Evolutionary conservation across 306 rosid genomes (phyloP).

Genomic region (Chamaecrista fasciculata): DNA sequence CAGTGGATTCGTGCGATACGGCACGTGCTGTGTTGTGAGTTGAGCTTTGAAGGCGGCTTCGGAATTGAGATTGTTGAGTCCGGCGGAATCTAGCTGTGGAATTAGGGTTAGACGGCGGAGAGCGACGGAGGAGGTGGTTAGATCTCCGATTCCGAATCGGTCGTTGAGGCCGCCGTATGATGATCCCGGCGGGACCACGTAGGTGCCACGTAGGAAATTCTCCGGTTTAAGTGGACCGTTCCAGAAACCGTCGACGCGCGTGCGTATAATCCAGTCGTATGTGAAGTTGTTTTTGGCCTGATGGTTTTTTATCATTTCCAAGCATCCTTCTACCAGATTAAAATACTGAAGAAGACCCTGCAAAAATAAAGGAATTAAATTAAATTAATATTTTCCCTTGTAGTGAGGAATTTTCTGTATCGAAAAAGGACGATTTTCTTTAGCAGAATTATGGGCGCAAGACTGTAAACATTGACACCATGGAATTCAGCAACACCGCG

Average conservation of each 20-base stretch:
- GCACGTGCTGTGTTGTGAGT: conserved; percentile 47
- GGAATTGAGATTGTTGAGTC: conserved; percentile 59
- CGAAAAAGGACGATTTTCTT: background rate
- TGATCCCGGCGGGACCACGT: conserved; percentile 81
- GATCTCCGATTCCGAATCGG: conserved; percentile 78
- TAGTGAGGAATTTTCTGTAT: no score
- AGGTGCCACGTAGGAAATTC: conserved; percentile 47
- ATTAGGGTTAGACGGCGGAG: conserved; percentile 69
- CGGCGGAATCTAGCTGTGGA: conserved; percentile 55
- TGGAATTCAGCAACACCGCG: background rate
- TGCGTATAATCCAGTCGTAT: conserved; percentile 85
- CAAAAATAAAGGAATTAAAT: no score
- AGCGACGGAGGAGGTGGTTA: conserved; percentile 61
- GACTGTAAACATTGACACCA: no score
- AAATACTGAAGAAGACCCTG: conserved; percentile 90
- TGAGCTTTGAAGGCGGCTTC: conserved; percentile 81
- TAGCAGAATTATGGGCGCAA: no score
- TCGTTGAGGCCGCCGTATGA: conserved; percentile 81
- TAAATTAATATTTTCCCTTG: no score
- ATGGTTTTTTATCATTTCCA: conserved; percentile 50
- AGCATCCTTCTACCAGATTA: conserved; percentile 80
- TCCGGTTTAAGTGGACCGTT: conserved; percentile 61
- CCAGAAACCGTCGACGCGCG: conserved; percentile 94
- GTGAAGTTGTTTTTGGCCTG: conserved; percentile 51
- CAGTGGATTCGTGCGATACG: conserved; percentile 35